A percentile compares a stretch with the other conserved stretches of the same genome.
Conservation (phyloP, 495 filamentous ascomycete genomes). For the Hypoxylon cercidicola region DNA sequence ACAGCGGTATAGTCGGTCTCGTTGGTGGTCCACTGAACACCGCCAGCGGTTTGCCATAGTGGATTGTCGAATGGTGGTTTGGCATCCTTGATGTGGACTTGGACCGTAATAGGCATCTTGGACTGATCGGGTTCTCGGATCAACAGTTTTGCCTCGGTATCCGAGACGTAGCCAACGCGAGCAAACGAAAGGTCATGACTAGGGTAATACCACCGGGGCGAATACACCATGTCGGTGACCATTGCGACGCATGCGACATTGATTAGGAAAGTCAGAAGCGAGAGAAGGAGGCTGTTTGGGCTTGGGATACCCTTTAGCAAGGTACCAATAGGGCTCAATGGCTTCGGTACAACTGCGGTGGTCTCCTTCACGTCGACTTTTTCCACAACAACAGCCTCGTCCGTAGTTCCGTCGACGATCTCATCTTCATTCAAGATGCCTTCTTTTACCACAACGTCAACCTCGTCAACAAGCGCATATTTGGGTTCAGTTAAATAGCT, state of each 20-base stretch:
- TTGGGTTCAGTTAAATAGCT: slow-evolving; percentile 66
- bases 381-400: slow-evolving; percentile 51
- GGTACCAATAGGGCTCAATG: slow-evolving; percentile 62
- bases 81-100: slow-evolving; percentile 60
- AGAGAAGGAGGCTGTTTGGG: slow-evolving; percentile 66
- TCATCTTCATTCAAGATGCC: slow-evolving; percentile 50
- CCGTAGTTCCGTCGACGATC: slow-evolving; percentile 40
- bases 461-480: slow-evolving; percentile 69
- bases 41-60: slow-evolving; percentile 73
- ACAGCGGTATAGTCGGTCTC: slow-evolving; percentile 83
- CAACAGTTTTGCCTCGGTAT: slow-evolving; percentile 80
- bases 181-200: slow-evolving; percentile 82
- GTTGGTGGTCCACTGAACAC: slow-evolving; percentile 70
- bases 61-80: slow-evolving; percentile 58
- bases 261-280: slow-evolving; percentile 71
- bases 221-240: slow-evolving; percentile 77
- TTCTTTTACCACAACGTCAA: slow-evolving; percentile 69
- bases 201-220: slow-evolving; percentile 72
- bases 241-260: slow-evolving; percentile 74
- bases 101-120: slow-evolving; percentile 79
- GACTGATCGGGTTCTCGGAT: slow-evolving; percentile 81
- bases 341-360: slow-evolving; percentile 53
- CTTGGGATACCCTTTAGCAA: slow-evolving; percentile 81
- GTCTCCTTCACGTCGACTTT: slow-evolving; percentile 64
- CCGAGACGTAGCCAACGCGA: slow-evolving; percentile 85